Conservation (phyloP, 192 early-diverging fungal species). For the Backusella psychrophila region DNA sequence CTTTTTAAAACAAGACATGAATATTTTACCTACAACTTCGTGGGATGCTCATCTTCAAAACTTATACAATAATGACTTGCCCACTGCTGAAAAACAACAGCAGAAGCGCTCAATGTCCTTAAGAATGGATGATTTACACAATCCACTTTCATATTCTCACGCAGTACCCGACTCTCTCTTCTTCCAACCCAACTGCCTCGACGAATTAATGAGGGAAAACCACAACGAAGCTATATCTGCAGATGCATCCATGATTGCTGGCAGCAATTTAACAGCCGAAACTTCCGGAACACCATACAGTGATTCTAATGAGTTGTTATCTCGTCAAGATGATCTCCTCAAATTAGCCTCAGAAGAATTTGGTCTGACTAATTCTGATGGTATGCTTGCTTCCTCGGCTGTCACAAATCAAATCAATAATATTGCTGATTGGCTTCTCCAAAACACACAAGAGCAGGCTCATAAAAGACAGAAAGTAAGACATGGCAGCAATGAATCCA, state of each 20-base stretch:
- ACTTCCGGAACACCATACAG: not conserved
- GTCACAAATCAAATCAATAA: not conserved
- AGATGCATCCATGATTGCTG: not conserved
- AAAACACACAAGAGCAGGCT: not conserved
- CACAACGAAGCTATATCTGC: not conserved
- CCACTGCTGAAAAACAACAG: not conserved
- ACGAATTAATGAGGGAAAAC: not conserved
- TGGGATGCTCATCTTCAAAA: constrained; percentile 2
- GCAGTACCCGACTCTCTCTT: not conserved
- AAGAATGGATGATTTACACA: not conserved
- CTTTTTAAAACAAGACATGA: constrained; percentile 8
- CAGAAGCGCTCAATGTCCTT: not conserved
- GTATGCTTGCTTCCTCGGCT: not conserved
- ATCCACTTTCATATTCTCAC: not conserved
- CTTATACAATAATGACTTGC: not conserved
- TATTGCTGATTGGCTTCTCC: constrained; percentile 9
- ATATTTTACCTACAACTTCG: not conserved
- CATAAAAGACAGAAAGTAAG: constrained; percentile 2
- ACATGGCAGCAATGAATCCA: not conserved
- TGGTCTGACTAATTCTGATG: not conserved
- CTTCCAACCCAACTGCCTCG: not conserved
- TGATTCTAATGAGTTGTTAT: not conserved
- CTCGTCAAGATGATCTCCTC: not conserved
- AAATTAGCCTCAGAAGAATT: not conserved
- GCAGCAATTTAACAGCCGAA: not conserved